Evolutionary conservation across 768 basidiomycete genomes (phyloP).

Genomic region (Saitozyma podzolica): DNA sequence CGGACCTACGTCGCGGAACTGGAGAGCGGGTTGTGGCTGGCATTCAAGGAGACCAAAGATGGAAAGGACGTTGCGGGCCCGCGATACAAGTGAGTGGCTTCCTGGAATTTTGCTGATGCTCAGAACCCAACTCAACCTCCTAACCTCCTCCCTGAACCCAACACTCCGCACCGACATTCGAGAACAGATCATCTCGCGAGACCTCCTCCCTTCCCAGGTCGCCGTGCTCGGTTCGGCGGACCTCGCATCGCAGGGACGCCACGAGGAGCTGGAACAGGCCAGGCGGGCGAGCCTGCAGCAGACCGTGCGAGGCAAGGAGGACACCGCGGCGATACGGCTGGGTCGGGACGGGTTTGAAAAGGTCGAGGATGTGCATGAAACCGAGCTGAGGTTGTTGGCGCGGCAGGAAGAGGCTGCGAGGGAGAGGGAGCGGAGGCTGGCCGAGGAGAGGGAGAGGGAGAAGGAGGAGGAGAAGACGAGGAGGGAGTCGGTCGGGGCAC

Average conservation of each 20-base stretch:
- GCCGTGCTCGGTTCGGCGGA: slow-evolving; percentile 42
- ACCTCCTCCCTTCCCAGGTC: slow-evolving; percentile 25
- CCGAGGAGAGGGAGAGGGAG: slow-evolving; percentile 4
- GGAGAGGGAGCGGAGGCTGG: slow-evolving; percentile 2
- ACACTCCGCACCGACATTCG: slow-evolving; percentile 34
- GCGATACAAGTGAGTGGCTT: slow-evolving; percentile 46
- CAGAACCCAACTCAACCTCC: slow-evolving; percentile 46
- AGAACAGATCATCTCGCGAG: slow-evolving; percentile 22
- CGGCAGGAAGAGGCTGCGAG: slow-evolving; percentile 18
- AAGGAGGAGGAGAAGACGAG: slow-evolving; percentile 3
- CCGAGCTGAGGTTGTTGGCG: slow-evolving; percentile 21
- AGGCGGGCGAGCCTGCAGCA: slow-evolving; percentile 28
- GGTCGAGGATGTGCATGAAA: slow-evolving; percentile 29
- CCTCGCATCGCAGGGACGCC: slow-evolving; percentile 39
- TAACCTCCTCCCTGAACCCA: slow-evolving; percentile 33
- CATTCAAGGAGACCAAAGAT: slow-evolving; percentile 38
- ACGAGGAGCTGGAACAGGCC: slow-evolving; percentile 36
- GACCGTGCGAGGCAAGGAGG: slow-evolving; percentile 32
- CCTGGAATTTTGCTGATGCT: neutral
- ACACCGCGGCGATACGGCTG: slow-evolving; percentile 22
- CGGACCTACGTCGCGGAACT: slow-evolving; percentile 33
- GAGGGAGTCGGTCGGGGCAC: neutral
- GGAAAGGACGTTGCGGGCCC: slow-evolving; percentile 42
- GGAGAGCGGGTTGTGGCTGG: slow-evolving; percentile 35
- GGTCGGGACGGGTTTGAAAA: slow-evolving; percentile 44